A percentile compares a stretch with the other conserved stretches of the same genome.
Evolutionary conservation across 2,329 filamentous ascomycete genomes (phyloP).

Genomic region (Fusarium sp.): DNA sequence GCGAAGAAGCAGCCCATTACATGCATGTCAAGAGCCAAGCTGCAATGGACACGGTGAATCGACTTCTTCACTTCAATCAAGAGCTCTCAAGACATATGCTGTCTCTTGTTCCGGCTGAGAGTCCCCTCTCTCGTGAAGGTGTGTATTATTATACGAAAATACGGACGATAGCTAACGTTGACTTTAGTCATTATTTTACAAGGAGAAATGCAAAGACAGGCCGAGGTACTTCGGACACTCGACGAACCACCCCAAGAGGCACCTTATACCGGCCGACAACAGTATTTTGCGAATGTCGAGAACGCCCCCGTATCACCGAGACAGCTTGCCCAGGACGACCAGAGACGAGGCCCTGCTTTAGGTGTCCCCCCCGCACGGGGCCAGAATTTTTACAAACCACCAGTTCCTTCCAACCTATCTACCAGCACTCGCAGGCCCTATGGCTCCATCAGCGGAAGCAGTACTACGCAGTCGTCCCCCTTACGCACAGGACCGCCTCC

Average conservation of each 20-base stretch:
- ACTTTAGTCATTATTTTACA: conserved; percentile 63
- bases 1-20: conserved; percentile 83
- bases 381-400: conserved; percentile 75
- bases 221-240: conserved; percentile 63
- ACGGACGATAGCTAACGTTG: conserved; percentile 25
- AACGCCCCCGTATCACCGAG: conserved; percentile 86
- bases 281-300: conserved; percentile 74
- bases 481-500: conserved; percentile 73
- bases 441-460: conserved; percentile 83
- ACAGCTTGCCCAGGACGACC: conserved; percentile 86
- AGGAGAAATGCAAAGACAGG: conserved; percentile 68
- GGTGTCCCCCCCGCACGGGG: conserved; percentile 67
- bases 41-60: conserved; percentile 81
- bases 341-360: conserved; percentile 76
- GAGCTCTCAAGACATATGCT: conserved; percentile 82
- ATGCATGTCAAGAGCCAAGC: conserved; percentile 84
- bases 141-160: conserved; percentile 50
- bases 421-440: conserved; percentile 80
- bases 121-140: conserved; percentile 84
- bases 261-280: conserved; percentile 72
- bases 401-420: conserved; percentile 83
- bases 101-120: conserved; percentile 78
- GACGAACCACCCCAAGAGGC: conserved; percentile 73
- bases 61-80: conserved; percentile 79
- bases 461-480: conserved; percentile 73